phyloP scores from a whole-genome alignment of 441 rosid species.

The Codiaeum variegatum region DNA sequence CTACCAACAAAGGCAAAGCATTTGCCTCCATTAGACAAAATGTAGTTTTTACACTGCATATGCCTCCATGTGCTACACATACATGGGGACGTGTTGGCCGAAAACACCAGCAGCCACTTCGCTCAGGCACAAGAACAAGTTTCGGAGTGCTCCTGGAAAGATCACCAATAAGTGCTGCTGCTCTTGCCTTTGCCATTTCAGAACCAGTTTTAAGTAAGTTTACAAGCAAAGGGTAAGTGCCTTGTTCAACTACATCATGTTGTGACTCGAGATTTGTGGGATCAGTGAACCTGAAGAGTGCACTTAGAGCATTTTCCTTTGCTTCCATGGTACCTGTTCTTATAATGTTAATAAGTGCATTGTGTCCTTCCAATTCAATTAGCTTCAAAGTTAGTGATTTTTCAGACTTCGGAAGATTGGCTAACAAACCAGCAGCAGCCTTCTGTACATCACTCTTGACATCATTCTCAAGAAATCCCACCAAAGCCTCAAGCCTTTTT shows the following conservation, averaged over 20 bases:
- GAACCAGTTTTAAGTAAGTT: conserved; percentile 41
- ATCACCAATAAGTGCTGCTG: conserved; percentile 59
- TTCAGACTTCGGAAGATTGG: conserved; percentile 66
- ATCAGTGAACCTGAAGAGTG: conserved; percentile 61
- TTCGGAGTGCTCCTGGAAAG: conserved; percentile 48
- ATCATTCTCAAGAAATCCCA: conserved; percentile 59
- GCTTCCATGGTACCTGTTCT: conserved; percentile 49
- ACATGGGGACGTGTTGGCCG: conserved; percentile 28
- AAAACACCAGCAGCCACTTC: conserved; percentile 43
- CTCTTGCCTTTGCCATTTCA: conserved; percentile 49
- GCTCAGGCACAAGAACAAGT: conserved; percentile 29
- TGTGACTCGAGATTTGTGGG: conserved; percentile 43
- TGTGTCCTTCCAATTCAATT: conserved; percentile 42
- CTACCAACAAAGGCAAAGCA: conserved; percentile 44
- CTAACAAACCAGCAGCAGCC: conserved; percentile 66
- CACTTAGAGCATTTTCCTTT: conserved; percentile 57
- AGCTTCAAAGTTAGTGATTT: conserved; percentile 39
- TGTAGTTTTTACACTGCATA: conserved; percentile 43
- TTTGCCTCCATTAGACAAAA: conserved; percentile 52
- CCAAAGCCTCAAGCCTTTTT: conserved; percentile 53
- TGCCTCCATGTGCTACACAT: conserved; percentile 49
- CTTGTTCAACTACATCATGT: conserved; percentile 41
- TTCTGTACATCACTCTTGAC: conserved; percentile 47
- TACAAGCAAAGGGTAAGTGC: conserved; percentile 49
- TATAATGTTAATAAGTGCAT: conserved; percentile 40